Conservation (phyloP, 495 filamentous ascomycete genomes). For the Venustampulla echinocandica region DNA sequence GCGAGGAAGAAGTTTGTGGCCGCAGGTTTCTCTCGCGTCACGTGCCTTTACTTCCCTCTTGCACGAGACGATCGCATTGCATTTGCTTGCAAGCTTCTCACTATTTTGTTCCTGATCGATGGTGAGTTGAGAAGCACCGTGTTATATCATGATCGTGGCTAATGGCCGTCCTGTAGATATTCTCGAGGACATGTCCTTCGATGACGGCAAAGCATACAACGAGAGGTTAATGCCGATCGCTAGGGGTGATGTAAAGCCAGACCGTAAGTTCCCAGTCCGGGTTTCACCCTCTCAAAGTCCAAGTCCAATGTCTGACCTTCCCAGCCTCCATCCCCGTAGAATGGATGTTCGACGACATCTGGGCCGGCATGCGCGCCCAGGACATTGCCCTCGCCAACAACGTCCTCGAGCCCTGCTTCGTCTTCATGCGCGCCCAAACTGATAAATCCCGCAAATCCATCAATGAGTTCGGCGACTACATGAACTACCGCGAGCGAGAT, state of each 20-base stretch:
- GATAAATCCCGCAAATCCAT: not conserved
- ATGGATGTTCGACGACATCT: slow-evolving; percentile 32
- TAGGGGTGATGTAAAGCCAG: slow-evolving; percentile 24
- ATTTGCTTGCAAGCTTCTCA: slow-evolving; percentile 22
- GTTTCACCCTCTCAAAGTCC: too few relatives aligned
- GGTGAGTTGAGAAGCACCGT: not conserved
- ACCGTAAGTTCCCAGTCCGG: too few relatives aligned
- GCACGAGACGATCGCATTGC: slow-evolving; percentile 29
- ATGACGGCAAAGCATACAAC: slow-evolving; percentile 29
- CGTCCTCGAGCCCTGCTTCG: slow-evolving; percentile 23
- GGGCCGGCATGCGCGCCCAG: slow-evolving; percentile 29
- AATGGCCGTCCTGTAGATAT: slow-evolving; percentile 23
- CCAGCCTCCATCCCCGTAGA: slow-evolving; percentile 29
- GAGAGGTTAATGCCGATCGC: slow-evolving; percentile 28
- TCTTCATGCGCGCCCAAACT: not conserved
- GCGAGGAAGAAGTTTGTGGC: slow-evolving; percentile 25
- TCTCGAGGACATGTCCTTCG: slow-evolving; percentile 33
- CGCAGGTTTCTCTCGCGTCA: slow-evolving; percentile 29
- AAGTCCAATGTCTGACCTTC: too few relatives aligned
- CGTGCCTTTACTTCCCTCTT: slow-evolving; percentile 31
- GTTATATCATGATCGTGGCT: slow-evolving; percentile 28
- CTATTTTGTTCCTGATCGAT: not conserved
- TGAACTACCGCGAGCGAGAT: slow-evolving; percentile 5
- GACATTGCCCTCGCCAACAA: slow-evolving; percentile 27
- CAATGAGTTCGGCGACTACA: slow-evolving; percentile 4